Percentiles rank a stretch among this genome's conserved stretches.
phyloP scores from a whole-genome alignment of 78 protist species.

The Chrysochromulina parva region DNA sequence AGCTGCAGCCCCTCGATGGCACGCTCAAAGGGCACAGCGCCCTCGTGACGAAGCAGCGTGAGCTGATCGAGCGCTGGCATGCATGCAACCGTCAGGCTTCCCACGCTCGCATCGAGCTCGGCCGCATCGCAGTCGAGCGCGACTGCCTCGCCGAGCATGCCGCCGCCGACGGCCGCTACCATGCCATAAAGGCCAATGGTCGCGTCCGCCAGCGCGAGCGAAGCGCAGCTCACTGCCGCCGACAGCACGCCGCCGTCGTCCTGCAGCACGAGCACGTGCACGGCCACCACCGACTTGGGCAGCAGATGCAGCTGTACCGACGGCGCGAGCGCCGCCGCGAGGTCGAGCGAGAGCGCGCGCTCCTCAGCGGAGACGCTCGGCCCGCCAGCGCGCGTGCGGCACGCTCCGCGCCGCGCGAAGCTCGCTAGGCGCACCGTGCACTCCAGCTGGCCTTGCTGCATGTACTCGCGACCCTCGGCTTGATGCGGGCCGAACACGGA shows the following conservation, averaged over 20 bases:
- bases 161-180: conserved; percentile 67
- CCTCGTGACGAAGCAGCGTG: not conserved
- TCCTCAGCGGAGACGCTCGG: not conserved
- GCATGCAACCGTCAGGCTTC: too few species aligned
- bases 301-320: conserved; percentile 60
- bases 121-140: too few species aligned
- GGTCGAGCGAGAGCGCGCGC: not conserved
- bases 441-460: not conserved
- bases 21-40: not conserved
- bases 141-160: not conserved
- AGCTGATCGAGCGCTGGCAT: too few species aligned
- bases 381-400: not conserved
- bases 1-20: not conserved
- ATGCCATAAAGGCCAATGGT: conserved; percentile 79
- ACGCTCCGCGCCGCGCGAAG: not conserved
- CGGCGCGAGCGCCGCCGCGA: conserved; percentile 57
- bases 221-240: conserved; percentile 68
- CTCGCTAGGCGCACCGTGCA: not conserved
- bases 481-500: conserved; percentile 50
- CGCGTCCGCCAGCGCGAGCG: conserved; percentile 82
- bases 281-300: conserved; percentile 74
- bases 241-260: conserved; percentile 73
- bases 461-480: not conserved
- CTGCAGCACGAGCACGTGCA: conserved; percentile 72
- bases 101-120: too few species aligned